Evolutionary conservation across 306 rosid genomes (phyloP), one percentile per base, ranked within the genome.

Genomic region (Dryas drummondii): DNA sequence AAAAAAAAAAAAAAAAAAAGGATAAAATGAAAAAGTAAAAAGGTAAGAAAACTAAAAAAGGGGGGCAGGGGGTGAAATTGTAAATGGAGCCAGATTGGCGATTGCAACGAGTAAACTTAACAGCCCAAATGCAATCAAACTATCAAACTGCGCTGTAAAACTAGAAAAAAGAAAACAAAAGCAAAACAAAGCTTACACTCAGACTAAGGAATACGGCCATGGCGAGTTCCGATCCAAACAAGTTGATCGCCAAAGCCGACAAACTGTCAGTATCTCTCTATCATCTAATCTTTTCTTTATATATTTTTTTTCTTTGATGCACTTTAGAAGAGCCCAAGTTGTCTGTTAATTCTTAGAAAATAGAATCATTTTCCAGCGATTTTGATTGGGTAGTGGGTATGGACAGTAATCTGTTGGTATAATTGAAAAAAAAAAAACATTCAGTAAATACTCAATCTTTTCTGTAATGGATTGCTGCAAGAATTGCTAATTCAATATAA

Each of bases 161-260:
- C 49, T 69, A 37, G 37, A 52, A n/a, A 13, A 69, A 16, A 40
- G 9, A 5, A 46, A 46, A 5, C 49, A 46, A 8, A n/a, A 16
- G 40, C 1, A 47, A 6, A 3, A 56, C 9, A 6, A 37, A 32
- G 49, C 45, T 56, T 55, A 1, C 68, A 19, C 40, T 7, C 53
- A 51, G 64, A 74, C 66, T 53, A 56, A 60, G 47, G 47, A 76
- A 46, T 53, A 37, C 62, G n/a, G 46, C 74, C 82, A 90, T 92
- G 97, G 78, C 89, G 6, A 72, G 81, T 41, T 87, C 94, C 82
- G 92, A 92, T 88, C 87, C 91, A 79, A 80, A 88, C 64, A 92
- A 92, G 75, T 64, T 92, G 78, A 76, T 92, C 5, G 49, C 74
- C 78, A 92, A 92, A 82, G 98, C 98, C 76, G 92, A 92, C 78